Percentiles rank a stretch among this genome's conserved stretches.
Conservation (phyloP, 345 rosid species). For the Schrenkiella parvula region DNA sequence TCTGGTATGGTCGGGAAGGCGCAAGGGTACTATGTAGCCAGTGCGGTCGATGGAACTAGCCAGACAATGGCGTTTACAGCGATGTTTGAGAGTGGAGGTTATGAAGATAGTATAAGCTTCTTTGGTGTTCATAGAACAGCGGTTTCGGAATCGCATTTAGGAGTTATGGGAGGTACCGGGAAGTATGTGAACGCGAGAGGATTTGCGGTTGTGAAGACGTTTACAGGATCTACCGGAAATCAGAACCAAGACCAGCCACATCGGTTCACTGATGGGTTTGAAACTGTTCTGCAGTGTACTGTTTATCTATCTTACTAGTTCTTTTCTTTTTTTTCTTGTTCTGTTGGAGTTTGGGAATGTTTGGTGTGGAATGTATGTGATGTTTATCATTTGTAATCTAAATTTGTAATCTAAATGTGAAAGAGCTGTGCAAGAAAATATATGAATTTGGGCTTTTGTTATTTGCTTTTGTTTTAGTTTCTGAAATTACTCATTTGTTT, state of each 20-base stretch:
- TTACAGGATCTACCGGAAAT: conserved; percentile 45
- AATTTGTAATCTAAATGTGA: conserved; percentile 3
- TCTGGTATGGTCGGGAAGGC: conserved; percentile 76
- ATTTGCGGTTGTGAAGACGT: conserved; percentile 60
- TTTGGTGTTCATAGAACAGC: conserved; percentile 73
- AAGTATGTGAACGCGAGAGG: conserved; percentile 75
- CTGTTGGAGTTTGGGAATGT: conserved; percentile 12
- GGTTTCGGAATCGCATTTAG: conserved; percentile 71
- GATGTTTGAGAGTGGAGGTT: conserved; percentile 69
- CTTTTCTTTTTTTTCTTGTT: background rate
- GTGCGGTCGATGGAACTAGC: conserved; percentile 73
- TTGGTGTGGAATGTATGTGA: conserved; percentile 17
- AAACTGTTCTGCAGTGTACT: conserved; percentile 57
- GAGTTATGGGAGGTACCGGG: conserved; percentile 90
- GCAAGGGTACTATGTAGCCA: conserved; percentile 77
- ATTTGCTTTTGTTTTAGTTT: background rate
- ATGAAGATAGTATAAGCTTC: conserved; percentile 68
- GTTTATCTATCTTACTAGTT: conserved; percentile 51
- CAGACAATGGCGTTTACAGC: conserved; percentile 79
- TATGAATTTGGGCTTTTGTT: background rate
- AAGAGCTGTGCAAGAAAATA: conserved; percentile 5
- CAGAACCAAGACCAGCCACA: conserved; percentile 32
- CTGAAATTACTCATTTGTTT: background rate
- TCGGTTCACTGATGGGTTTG: conserved; percentile 58
- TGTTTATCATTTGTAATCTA: conserved; percentile 19